phyloP scores from a whole-genome alignment of 2,329 filamentous ascomycete species.

The Septoria linicola region DNA sequence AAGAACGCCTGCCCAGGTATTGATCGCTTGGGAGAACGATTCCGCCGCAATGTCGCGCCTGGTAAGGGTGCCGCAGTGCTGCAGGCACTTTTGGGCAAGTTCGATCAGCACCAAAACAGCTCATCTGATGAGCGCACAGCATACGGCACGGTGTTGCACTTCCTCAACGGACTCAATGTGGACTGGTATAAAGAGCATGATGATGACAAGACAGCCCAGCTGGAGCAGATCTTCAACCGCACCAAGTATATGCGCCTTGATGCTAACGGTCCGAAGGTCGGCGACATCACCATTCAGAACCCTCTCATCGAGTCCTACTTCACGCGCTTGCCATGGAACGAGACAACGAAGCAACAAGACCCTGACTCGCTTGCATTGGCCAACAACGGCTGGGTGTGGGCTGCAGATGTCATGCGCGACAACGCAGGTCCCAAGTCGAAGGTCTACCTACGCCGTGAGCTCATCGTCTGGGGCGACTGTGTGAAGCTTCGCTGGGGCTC shows the following conservation, averaged over 20 bases:
- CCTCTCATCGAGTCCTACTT: slow-evolving; percentile 95
- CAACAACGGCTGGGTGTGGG: slow-evolving; percentile 99
- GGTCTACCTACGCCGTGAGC: slow-evolving; percentile 92
- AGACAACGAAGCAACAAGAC: slow-evolving; percentile 72
- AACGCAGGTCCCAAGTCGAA: slow-evolving; percentile 86
- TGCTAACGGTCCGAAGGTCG: slow-evolving; percentile 81
- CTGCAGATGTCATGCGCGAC: slow-evolving; percentile 88
- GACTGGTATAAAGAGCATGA: slow-evolving; percentile 93
- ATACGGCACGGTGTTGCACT: slow-evolving; percentile 55
- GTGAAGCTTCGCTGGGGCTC: slow-evolving; percentile 92
- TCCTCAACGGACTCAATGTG: slow-evolving; percentile 83
- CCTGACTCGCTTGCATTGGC: slow-evolving; percentile 75
- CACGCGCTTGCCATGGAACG: slow-evolving; percentile 78
- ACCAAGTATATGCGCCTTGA: slow-evolving; percentile 95
- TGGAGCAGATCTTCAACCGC: slow-evolving; percentile 89
- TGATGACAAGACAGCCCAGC: slow-evolving; percentile 73
- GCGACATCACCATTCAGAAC: slow-evolving; percentile 71
- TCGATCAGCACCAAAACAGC: slow-evolving; percentile 53
- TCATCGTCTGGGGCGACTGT: slow-evolving; percentile 98
- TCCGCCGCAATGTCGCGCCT: slow-evolving; percentile 69
- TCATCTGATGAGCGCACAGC: slow-evolving; percentile 54
- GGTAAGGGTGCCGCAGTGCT: slow-evolving; percentile 67
- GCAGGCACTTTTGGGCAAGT: slow-evolving; percentile 67
- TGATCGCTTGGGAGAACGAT: slow-evolving; percentile 77
- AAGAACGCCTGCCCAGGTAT: slow-evolving; percentile 68